Evolutionary conservation across 805 yeast species (phyloP).

Genomic region (Alloascoidea hylecoeti): DNA sequence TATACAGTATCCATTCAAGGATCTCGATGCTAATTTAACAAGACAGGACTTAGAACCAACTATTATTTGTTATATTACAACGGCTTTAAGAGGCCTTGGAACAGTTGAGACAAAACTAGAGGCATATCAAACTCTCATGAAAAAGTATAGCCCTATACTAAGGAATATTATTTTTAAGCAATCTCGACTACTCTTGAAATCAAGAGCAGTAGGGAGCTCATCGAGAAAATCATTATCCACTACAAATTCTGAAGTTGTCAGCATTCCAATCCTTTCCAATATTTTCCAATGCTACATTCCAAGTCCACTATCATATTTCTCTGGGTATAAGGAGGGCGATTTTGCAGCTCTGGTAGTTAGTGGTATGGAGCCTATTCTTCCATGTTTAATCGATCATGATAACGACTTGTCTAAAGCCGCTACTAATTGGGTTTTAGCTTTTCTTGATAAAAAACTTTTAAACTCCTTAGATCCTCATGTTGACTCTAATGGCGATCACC

Average conservation of each 20-base stretch:
- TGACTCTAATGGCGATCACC: too few relatives aligned
- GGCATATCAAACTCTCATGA: background rate
- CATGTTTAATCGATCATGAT: conserved; percentile 6
- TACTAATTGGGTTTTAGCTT: conserved; percentile 2
- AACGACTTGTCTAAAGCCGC: background rate
- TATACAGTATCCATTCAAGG: background rate
- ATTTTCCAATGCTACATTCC: background rate
- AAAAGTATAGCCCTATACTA: background rate
- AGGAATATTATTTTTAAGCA: background rate
- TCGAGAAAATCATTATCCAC: background rate
- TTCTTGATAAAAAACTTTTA: conserved; percentile 6
- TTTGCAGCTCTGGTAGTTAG: conserved; percentile 5
- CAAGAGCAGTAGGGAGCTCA: background rate
- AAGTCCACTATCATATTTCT: conserved; percentile 7
- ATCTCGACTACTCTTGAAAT: background rate
- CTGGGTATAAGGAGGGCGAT: conserved; percentile 7
- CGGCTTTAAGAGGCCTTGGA: conserved; percentile 1
- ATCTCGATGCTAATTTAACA: conserved; percentile 8
- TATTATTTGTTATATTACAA: background rate
- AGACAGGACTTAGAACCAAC: conserved; percentile 5
- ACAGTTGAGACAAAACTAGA: background rate
- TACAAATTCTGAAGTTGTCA: background rate
- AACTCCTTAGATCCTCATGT: conserved; percentile 10
- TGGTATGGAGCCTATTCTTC: too few relatives aligned
- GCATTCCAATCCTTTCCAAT: background rate